Evolutionary conservation across 192 early-diverging fungal genomes (phyloP).

Genomic region (Coemansia sp.): DNA sequence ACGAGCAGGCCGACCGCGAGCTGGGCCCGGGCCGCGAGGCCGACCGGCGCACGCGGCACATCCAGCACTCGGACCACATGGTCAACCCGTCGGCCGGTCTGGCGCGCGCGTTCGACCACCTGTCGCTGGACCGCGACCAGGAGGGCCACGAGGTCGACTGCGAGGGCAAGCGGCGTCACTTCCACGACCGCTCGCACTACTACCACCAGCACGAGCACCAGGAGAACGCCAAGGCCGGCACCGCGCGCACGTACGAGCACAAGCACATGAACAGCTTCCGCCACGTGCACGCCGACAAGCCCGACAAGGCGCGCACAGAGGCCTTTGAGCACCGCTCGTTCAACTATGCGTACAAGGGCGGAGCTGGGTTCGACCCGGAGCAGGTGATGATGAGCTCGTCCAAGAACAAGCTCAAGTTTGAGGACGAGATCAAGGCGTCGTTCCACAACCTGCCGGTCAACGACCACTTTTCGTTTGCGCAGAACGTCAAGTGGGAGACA

Average conservation of each 20-base stretch:
- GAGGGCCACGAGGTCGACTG: constrained; percentile 51
- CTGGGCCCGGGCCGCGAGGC: constrained; percentile 28
- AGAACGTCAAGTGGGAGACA: constrained; percentile 53
- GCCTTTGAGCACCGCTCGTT: constrained; percentile 55
- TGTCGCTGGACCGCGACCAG: constrained; percentile 50
- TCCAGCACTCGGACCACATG: constrained; percentile 54
- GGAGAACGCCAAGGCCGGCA: constrained; percentile 52
- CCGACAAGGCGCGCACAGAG: constrained; percentile 50
- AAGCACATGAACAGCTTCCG: constrained; percentile 55
- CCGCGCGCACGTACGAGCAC: constrained; percentile 52
- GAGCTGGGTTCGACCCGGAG: constrained; percentile 50
- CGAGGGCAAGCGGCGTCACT: constrained; percentile 48
- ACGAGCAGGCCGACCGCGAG: constrained; percentile 54
- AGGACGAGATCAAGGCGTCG: constrained; percentile 54
- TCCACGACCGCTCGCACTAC: constrained; percentile 53
- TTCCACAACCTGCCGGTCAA: constrained; percentile 53
- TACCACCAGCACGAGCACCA: constrained; percentile 58
- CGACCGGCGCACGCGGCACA: constrained; percentile 48
- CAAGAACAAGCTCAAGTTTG: constrained; percentile 50
- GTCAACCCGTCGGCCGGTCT: constrained; percentile 46
- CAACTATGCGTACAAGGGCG: constrained; percentile 55
- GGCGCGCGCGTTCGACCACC: constrained; percentile 51
- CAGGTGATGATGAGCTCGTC: constrained; percentile 53
- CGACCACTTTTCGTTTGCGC: constrained; percentile 51
- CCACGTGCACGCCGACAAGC: constrained; percentile 49